Evolutionary conservation across 2,329 filamentous ascomycete species (phyloP).

Genomic region (Epichloe brachyelytri): DNA sequence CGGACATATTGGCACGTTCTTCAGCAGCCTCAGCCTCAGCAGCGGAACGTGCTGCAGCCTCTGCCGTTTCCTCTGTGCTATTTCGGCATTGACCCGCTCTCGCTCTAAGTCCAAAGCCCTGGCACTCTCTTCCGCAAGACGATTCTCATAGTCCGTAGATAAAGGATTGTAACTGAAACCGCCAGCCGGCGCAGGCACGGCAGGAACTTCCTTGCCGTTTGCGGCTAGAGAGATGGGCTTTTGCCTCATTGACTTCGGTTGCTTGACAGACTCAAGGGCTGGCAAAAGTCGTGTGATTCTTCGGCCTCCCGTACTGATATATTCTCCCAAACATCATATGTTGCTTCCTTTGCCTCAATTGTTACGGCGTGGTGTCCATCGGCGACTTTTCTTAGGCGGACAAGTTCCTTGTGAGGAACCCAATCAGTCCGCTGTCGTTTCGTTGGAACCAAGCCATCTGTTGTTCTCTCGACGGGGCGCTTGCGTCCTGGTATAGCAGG

Average conservation of each 20-base stretch:
- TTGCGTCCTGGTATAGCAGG: conserved; percentile 71
- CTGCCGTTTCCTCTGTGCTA: conserved; percentile 54
- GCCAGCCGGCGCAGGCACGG: conserved; percentile 65
- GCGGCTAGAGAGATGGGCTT: conserved; percentile 72
- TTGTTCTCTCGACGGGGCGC: conserved; percentile 54
- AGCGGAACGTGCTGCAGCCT: conserved; percentile 55
- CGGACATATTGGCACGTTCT: conserved; percentile 48
- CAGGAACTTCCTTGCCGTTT: conserved; percentile 65
- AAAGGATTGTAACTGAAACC: conserved; percentile 88
- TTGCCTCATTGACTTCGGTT: conserved; percentile 62
- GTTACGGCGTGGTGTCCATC: conserved; percentile 51
- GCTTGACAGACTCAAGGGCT: conserved; percentile 51
- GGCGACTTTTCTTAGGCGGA: conserved; percentile 65
- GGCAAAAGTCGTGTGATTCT: conserved; percentile 45
- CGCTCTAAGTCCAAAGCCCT: conserved; percentile 71
- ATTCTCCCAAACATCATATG: conserved; percentile 68
- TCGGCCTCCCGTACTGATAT: conserved; percentile 26
- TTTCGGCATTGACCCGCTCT: conserved; percentile 54
- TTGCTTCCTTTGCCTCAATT: conserved; percentile 44
- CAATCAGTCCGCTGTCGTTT: conserved; percentile 71
- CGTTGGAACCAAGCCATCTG: conserved; percentile 56
- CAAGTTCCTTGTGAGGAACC: conserved; percentile 74
- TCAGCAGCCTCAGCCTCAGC: conserved; percentile 65
- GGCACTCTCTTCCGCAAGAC: conserved; percentile 60
- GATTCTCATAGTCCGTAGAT: conserved; percentile 72